Evolutionary conservation across 1,284 basidiomycete genomes (phyloP), one percentile per base, ranked within the genome.

Genomic region (Melanopsichium pennsylvanicum): DNA sequence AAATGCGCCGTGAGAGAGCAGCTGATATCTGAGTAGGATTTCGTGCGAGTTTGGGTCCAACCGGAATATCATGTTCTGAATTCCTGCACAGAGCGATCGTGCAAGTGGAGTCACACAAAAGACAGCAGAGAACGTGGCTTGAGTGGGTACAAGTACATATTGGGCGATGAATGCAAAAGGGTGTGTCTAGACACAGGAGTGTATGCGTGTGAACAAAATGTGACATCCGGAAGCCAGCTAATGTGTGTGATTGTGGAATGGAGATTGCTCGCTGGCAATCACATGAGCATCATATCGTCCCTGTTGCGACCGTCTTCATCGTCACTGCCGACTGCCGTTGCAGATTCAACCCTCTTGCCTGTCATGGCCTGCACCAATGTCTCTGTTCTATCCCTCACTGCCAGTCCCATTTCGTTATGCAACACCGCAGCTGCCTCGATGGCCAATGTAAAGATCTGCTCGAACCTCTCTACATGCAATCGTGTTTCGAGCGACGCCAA

Each of bases 401-500:
- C 89, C 26, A 79, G 81, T 72, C 87, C 89, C 90, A 97, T 93
- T 84, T 96, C 93, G 43, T 82, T 84, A 69, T 92, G 91, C 44
- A 98, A 83, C 15, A 92, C 88, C 51, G 85, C 85, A 11, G 89
- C 87, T 7, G 90, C 93, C 55, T 93, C 88, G 23, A 88, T 86
- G 1, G 89, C 92, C 36, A 95, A 81, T 62, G 84, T 83, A 68
- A 97, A 87, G 76, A 97, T 88, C 78, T 94, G 91, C 78, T 91
- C 90, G 75, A 97, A 95, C 36, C 92, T 86, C 75, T 95, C 93
- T 12, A 94, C 89, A 76, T 93, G 92, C 59, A 98, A 81, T n/a
- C 94, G 85, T 12, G 93, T 96, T 83, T 97, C 95, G 87, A 97
- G 90, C 59, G 89, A 90, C 59, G 93, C 89, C 19, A 97, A 85